Base-by-base conservation (phyloP, 1,284 basidiomycete genomes). In the Phenoliferia sp. region DNA sequence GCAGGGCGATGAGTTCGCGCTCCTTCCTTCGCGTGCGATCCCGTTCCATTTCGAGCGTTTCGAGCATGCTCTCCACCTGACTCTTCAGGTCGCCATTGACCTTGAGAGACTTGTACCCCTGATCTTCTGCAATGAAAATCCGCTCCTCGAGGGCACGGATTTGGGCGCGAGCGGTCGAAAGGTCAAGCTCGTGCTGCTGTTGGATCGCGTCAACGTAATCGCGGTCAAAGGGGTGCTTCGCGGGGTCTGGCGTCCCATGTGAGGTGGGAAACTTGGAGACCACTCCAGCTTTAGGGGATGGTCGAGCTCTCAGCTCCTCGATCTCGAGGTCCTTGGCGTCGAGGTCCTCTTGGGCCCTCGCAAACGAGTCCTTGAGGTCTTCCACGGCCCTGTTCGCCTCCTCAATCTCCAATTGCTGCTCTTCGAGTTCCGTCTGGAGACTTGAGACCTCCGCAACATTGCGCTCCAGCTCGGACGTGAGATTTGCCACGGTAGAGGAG, bases 91-190 rank as follows among this genome's bases (percentile, higher is more conserved):
- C 72, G 15, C 70, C 70, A 57, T 72, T 72, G 12, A 61, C 59
- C 52, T 71, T 73, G 59, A 67, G 61, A 63, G 71, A 66, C 63
- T 67, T 64, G 65, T 67, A 31, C 2, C 69, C 48, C 3, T 63
- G 54, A 31, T 63, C 62, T 15, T 73, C 69, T 28, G 67, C 66
- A 10, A 68, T 52, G 59, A 73, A 73, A 26, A 66, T 50, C 19
- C 67, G 62, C 31, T 72, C 63, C 44, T 76, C 75, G 61, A 75
- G 69, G 9, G 61, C 62, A 7, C 74, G 69, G 26, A 72, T 70
- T 48, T 68, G 59, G 7, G 65, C 66, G 19, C 68, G 68, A 1
- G 73, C 70, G 5, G 61, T 39, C 3, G 71, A 74, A 2, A 74
- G 63, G 48, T 73, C 72, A n/a, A 73, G 68, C 19, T 72, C 70